Percentiles rank a stretch among this genome's conserved stretches.
phyloP scores from a whole-genome alignment of 768 basidiomycete species.

The Tulasnella sp. region DNA sequence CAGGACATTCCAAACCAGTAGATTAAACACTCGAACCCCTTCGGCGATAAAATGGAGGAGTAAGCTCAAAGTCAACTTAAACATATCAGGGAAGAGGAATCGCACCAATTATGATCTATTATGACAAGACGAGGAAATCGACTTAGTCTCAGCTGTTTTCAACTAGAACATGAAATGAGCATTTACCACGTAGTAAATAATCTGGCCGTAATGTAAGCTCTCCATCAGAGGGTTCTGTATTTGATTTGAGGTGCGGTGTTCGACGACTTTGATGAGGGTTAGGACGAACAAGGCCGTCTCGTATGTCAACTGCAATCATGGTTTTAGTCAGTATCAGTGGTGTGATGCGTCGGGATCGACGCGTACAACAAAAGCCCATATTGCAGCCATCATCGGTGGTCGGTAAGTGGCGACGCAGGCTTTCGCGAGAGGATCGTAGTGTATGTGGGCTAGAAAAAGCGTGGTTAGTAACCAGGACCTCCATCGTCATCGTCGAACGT shows the following conservation, averaged over 20 bases:
- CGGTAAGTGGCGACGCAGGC: not conserved
- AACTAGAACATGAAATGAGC: not conserved
- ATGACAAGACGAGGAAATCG: not conserved
- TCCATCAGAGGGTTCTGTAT: not conserved
- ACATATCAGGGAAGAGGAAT: not conserved
- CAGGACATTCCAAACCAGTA: not conserved
- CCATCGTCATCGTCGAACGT: too few species aligned
- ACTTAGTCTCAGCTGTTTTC: not conserved
- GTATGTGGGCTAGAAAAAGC: not conserved
- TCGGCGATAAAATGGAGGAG: not conserved
- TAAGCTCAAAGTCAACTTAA: not conserved
- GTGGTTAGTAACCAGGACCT: too few species aligned
- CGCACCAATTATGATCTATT: not conserved
- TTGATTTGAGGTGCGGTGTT: not conserved
- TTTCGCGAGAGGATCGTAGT: not conserved
- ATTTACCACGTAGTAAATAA: not conserved
- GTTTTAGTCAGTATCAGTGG: not conserved
- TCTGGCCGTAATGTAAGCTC: not conserved
- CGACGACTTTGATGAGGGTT: not conserved
- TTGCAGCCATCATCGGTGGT: not conserved
- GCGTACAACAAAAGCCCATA: not conserved
- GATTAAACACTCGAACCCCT: not conserved
- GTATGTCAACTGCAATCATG: not conserved
- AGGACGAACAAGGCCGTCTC: not conserved
- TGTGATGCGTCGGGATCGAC: not conserved